Conservation (phyloP, 2,329 filamentous ascomycete genomes). For the Fusarium sp. region DNA sequence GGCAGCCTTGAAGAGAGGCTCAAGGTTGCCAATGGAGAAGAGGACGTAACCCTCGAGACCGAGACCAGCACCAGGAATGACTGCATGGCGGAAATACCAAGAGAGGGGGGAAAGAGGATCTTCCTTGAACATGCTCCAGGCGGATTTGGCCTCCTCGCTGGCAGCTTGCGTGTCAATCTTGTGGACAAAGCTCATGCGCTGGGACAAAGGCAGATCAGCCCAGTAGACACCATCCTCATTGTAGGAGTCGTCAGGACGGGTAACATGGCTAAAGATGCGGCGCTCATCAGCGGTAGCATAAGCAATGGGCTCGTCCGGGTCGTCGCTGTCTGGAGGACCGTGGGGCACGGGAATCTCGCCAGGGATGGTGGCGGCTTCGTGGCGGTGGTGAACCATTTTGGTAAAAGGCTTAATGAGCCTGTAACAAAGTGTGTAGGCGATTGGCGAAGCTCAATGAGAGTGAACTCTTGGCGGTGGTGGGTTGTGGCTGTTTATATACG, state of each 20-base stretch:
- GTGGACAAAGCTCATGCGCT: slow-evolving; percentile 81
- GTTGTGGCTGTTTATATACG: background rate
- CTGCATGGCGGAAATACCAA: slow-evolving; percentile 91
- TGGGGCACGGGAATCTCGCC: slow-evolving; percentile 70
- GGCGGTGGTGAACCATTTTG: slow-evolving; percentile 46
- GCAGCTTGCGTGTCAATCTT: slow-evolving; percentile 79
- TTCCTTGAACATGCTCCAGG: slow-evolving; percentile 85
- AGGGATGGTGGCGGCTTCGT: slow-evolving; percentile 53
- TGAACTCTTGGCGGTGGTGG: slow-evolving; percentile 1
- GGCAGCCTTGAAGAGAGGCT: slow-evolving; percentile 80
- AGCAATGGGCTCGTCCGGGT: slow-evolving; percentile 60
- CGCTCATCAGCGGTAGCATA: slow-evolving; percentile 63
- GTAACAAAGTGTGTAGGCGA: background rate
- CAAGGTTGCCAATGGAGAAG: slow-evolving; percentile 95
- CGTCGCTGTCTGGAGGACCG: slow-evolving; percentile 58
- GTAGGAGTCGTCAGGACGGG: slow-evolving; percentile 91
- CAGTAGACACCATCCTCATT: slow-evolving; percentile 87
- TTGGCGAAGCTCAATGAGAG: slow-evolving; percentile 6
- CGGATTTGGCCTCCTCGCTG: slow-evolving; percentile 71
- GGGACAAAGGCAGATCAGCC: slow-evolving; percentile 81
- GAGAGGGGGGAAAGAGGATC: slow-evolving; percentile 86
- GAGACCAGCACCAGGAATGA: slow-evolving; percentile 91
- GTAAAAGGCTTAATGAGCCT: slow-evolving; percentile 13
- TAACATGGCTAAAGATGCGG: slow-evolving; percentile 79
- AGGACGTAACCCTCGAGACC: slow-evolving; percentile 95